Evolutionary conservation across 2,329 filamentous ascomycete genomes (phyloP), one percentile per base, ranked within the genome.

Genomic region (Arthrobotrys sinensis): DNA sequence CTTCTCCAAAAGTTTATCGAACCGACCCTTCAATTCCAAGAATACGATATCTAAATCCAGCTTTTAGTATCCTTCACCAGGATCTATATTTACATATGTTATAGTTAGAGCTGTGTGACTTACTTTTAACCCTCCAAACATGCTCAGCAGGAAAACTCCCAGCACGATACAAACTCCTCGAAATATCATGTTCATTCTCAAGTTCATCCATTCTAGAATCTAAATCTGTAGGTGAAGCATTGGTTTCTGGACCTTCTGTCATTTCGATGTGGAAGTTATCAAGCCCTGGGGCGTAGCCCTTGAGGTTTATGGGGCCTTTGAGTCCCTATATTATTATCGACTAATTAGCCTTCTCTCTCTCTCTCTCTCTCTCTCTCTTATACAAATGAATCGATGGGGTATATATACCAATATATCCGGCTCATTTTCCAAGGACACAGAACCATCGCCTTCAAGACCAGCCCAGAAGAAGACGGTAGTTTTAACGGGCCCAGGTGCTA

Each of bases 401-500:
- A n/a, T 36, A n/a, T 11, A 21, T 78, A 78, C 75, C 32, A 67
- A 34, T 12, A 87, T 85, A 19, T 87, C 86, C n/a, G 85, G 83
- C 19, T 88, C 85, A 40, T 87, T 88, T 19, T 87, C 86, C 38
- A 92, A 87, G 55, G 89, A 88, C 38, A 97, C 85, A 57, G 88
- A 89, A 1, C 91, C 91, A 2, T 91, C 83, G 7, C 92, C 94
- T 83, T 98, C 94, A 76, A 97, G 87, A 0, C 90, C 90, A 71
- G 93, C 88, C 84, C 96, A 96, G 85, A 97, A 95, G 68, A 96
- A 86, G 3, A 97, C 84, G 1, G 92, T 91, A 0, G 91, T 95
- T 83, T 92, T 92, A 72, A 93, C 86, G 79, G 91, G 87, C 0
- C 86, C 84, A 4, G 90, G 87, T 0, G 88, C 81, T 82, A 66